phyloP scores from a whole-genome alignment of 495 filamentous ascomycete genomes.

The Talaromyces ruber region DNA sequence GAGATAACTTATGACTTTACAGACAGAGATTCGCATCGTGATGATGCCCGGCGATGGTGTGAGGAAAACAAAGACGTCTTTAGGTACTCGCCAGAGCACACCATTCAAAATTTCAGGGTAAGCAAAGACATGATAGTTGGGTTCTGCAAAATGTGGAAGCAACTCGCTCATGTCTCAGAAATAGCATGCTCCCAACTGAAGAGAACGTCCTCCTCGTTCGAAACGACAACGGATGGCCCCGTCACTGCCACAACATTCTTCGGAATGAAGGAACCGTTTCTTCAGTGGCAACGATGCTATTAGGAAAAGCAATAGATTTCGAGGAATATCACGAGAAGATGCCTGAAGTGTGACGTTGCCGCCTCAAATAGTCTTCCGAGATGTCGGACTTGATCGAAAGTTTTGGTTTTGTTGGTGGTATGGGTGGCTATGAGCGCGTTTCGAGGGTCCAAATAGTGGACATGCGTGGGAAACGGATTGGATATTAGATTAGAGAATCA shows the following conservation, averaged over 20 bases:
- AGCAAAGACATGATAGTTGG: neutral
- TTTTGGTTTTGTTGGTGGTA: conserved; percentile 2
- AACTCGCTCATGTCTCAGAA: neutral
- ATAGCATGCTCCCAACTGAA: neutral
- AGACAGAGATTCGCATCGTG: neutral
- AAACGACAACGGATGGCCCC: neutral
- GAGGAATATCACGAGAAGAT: neutral
- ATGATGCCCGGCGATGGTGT: neutral
- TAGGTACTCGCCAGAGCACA: neutral
- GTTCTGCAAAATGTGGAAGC: neutral
- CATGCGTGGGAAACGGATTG: neutral
- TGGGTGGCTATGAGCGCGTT: neutral
- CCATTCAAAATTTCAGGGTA: neutral
- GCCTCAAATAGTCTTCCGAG: neutral
- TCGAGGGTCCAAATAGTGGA: neutral
- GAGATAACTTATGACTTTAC: neutral
- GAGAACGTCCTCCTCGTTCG: neutral
- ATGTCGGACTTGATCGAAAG: conserved; percentile 1
- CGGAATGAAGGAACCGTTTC: neutral
- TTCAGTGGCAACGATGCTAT: conserved; percentile 3
- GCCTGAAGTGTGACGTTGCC: neutral
- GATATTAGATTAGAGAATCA: no score
- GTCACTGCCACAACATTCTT: neutral
- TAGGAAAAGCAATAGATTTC: neutral
- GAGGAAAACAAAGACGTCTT: neutral